Conservation (phyloP, 2,329 filamentous ascomycete genomes). For the Ceratocystis albifundus region DNA sequence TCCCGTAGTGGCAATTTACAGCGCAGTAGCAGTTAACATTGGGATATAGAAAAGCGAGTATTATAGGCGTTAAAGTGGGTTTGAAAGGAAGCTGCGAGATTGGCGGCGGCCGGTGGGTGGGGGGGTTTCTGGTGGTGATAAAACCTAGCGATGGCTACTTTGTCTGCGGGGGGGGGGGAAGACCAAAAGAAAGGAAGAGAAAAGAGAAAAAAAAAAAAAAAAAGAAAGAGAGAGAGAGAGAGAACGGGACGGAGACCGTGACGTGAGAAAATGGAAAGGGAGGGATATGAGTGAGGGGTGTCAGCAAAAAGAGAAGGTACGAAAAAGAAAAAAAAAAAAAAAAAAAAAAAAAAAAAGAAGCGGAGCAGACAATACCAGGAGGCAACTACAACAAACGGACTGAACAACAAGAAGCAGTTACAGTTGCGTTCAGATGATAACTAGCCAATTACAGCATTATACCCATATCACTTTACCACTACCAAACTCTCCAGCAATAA, state of each 20-base stretch:
- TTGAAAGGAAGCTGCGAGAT: conserved; percentile 31
- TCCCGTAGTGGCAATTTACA: conserved; percentile 83
- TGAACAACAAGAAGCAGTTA: neutral
- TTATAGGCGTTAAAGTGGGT: conserved; percentile 55
- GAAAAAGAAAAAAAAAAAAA: conserved; percentile 2
- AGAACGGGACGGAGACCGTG: neutral
- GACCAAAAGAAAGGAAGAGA: conserved; percentile 22
- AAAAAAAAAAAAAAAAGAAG: conserved; percentile 1
- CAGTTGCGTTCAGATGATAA: neutral
- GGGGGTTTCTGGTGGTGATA: conserved; percentile 28
- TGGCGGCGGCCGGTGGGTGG: neutral
- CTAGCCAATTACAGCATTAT: neutral
- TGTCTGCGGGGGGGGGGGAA: conserved; percentile 22
- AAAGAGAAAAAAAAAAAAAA: conserved; percentile 17
- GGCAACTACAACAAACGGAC: conserved; percentile 10
- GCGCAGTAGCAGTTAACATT: conserved; percentile 49
- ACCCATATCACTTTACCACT: neutral
- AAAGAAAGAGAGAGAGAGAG: conserved; percentile 10
- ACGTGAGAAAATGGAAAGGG: conserved; percentile 10
- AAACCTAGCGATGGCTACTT: conserved; percentile 28
- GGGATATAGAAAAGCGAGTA: conserved; percentile 53
- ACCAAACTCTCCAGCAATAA: neutral
- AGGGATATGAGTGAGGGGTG: neutral
- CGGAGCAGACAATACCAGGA: conserved; percentile 7
- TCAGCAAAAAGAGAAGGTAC: neutral